Base-by-base conservation (phyloP, 164 flowering plant genomes). In the Nymphaea thermarum region DNA sequence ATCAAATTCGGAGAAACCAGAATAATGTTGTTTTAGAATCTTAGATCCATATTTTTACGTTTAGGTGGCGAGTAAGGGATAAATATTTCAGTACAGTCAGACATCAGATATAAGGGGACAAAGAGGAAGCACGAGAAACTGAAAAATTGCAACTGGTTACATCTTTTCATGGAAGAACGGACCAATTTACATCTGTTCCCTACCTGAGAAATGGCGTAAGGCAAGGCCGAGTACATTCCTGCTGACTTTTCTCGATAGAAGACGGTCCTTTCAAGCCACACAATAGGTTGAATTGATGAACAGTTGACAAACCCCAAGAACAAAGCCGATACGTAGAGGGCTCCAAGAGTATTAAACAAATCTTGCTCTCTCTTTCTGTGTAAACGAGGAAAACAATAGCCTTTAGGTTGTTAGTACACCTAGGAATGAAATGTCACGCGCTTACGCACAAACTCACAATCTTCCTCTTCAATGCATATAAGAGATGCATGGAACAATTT, bases 131-230 rank as follows among this genome's bases (percentile, higher is more conserved):
- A 55, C 10, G 16, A 55, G 60, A 55, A 55, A 55, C 10, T 55
- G 60, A 10, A 55, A 55, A 55, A 55, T 55, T 10, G 12, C 10
- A 8, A 55, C 18, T 62, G 64, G 64, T 62, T 25, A 11, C 12
- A 17, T 18, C 18, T 25, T 62, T 6, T 6, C 64, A 62, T 11
- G 64, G 14, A 11, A 18, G 18, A 14, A 62, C 8, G 12, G 14
- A 14, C 6, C n/a, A 6, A 25, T 62, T 25, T 18, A 11, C 64
- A 17, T 6, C 6, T 17, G 18, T 62, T 1, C 18, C 42, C 43
- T 44, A 89, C 98, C 90, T 90, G 97, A 70, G 94, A 85, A 65
- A 91, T 73, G 60, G 94, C 96, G 74, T 90, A 91, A 47, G 98
- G 97, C 57, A 93, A 65, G 16, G 96, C 86, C 1, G 94, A 90